Base-by-base conservation (phyloP, 129 eudicot genomes). In the Centella asiatica region DNA sequence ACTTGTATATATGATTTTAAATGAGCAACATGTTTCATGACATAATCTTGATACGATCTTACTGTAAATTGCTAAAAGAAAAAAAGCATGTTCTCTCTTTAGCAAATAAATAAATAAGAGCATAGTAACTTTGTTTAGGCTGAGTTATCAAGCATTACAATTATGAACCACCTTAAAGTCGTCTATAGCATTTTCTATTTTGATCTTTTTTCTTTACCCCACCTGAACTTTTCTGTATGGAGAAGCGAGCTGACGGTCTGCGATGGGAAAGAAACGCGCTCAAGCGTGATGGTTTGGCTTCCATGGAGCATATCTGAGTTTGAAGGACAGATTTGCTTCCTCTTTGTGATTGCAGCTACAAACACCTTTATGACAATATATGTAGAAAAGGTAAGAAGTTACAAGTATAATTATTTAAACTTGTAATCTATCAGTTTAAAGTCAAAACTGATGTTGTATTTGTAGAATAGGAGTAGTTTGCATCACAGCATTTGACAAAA, bases 141-240 rank as follows among this genome's bases (percentile, higher is more conserved):
- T n/a, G n/a, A n/a, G n/a, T n/a, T n/a, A n/a, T n/a, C n/a, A n/a
- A n/a, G n/a, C 12, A 14, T 9, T 24, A n/a, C 25, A 28, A 28
- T 23, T 14, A 23, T 23, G 58, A 20, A 27, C 58, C 7, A 13
- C 58, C 58, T 23, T 23, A 33, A 13, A 11, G 0, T 22, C 12
- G 13, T 24, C 28, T 51, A 20, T 23, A 24, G 12, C 4, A 20
- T 6, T 51, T 51, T 8, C 24, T 26, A 11, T 26, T 19, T 45
- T 2, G 2, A 1, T 12, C n/a, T 45, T 52, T n/a, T 34, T 34
- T 34, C 26, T 52, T 9, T 29, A 59, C 44, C 48, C 31, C 45
- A 76, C 94, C 89, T 81, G 78, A 87, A 87, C 63, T 87, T 87
- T 47, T 87, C 79, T 1, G 95, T 80, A 67, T 83, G 95, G 39